These are phyloP conservation scores for Oryza australiensis DNA, from an alignment of 176 grass and related monocot species.

Conservation along the genomic window DNA sequence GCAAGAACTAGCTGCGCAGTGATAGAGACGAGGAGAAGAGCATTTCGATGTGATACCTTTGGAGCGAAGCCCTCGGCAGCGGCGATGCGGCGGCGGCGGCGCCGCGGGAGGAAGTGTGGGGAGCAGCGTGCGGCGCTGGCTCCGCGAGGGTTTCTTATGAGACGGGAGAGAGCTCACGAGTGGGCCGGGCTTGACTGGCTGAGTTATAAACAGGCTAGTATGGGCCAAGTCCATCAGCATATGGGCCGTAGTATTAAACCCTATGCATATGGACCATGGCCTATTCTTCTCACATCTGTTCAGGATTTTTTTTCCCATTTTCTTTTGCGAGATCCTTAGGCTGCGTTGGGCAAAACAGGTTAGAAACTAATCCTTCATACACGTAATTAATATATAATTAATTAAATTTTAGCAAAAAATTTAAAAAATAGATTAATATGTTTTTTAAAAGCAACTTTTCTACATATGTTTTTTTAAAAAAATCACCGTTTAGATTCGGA, in stretches of 20 bases:
- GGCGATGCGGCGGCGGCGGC: conserved; percentile 20
- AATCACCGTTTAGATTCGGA: no score
- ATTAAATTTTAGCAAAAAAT: no score
- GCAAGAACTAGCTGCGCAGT: background rate
- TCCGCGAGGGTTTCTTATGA: conserved; percentile 36
- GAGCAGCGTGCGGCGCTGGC: background rate
- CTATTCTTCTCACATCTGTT: background rate
- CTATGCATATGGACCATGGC: rapidly evolving
- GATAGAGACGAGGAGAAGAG: background rate
- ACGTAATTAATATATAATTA: no score
- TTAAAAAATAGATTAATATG: no score
- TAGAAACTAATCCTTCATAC: no score
- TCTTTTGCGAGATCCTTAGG: background rate
- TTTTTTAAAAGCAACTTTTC: no score
- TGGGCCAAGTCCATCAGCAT: background rate
- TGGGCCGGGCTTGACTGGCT: background rate
- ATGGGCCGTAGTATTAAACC: rapidly evolving
- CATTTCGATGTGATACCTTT: background rate
- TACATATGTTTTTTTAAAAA: no score
- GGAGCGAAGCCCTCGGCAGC: background rate
- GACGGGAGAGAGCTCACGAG: background rate
- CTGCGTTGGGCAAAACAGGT: no score
- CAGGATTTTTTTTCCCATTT: background rate
- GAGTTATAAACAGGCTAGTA: background rate
- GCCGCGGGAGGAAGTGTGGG: background rate